Conservation (phyloP, 495 filamentous ascomycete species). For the Hyaloscypha hepaticicola region DNA sequence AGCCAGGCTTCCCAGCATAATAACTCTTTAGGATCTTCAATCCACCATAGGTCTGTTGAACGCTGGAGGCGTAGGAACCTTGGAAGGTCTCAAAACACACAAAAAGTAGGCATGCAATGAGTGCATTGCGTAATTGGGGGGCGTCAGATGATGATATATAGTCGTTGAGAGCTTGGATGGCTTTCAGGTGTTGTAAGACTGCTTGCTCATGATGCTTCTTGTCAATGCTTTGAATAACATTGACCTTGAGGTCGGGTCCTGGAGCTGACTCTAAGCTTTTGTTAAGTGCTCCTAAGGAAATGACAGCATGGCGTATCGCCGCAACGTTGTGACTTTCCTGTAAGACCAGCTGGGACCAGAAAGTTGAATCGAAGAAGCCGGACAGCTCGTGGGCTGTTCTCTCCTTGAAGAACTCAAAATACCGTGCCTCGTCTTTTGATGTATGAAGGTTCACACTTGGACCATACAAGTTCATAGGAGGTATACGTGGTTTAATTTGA, state of each 20-base stretch:
- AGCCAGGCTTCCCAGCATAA: conserved; percentile 20
- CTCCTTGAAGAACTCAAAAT: conserved; percentile 59
- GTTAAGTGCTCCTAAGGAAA: conserved; percentile 63
- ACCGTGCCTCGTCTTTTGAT: conserved; percentile 47
- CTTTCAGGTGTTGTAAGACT: conserved; percentile 24
- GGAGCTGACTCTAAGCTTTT: conserved; percentile 40
- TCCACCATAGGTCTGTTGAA: conserved; percentile 28
- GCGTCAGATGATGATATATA: conserved; percentile 21
- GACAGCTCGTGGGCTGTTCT: conserved; percentile 57
- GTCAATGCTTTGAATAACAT: conserved; percentile 26
- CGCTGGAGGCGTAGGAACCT: conserved; percentile 20
- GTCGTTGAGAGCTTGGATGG: conserved; percentile 25
- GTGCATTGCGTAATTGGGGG: conserved; percentile 24
- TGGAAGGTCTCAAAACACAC: conserved; percentile 31
- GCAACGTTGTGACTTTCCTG: conserved; percentile 59
- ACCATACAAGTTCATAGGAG: conserved; percentile 7
- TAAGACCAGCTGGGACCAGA: conserved; percentile 57
- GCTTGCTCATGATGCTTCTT: conserved; percentile 27
- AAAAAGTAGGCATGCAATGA: conserved; percentile 30
- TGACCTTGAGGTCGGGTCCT: conserved; percentile 23
- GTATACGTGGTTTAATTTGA: conserved; percentile 24
- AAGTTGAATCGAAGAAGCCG: conserved; percentile 52
- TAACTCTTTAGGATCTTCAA: conserved; percentile 28
- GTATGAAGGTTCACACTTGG: conserved; percentile 21
- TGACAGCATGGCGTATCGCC: conserved; percentile 62